phyloP scores from a whole-genome alignment of 164 flowering plant species.

The Tinospora cordifolia region DNA sequence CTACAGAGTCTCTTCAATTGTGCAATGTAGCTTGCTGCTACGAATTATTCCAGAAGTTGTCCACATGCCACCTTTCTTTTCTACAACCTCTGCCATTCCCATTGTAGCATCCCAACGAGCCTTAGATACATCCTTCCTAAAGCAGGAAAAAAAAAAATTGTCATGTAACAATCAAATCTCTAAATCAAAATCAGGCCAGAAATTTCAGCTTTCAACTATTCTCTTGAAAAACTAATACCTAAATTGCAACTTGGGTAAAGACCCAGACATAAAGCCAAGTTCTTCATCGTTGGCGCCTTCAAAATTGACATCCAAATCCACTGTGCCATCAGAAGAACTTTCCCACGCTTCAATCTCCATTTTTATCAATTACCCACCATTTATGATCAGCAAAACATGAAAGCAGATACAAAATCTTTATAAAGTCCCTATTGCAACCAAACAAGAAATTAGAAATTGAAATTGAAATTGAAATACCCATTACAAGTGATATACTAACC shows the following conservation, averaged over 20 bases:
- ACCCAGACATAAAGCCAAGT: constrained; percentile 16
- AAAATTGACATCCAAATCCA: constrained; percentile 24
- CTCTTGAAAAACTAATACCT: constrained; percentile 25
- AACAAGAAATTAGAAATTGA: not conserved
- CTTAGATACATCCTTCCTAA: constrained; percentile 50
- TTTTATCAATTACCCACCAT: not conserved
- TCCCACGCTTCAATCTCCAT: constrained; percentile 22
- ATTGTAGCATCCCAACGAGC: constrained; percentile 57
- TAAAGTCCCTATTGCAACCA: constrained; percentile 8
- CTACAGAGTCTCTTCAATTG: constrained; percentile 68
- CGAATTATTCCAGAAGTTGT: constrained; percentile 65
- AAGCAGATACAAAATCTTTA: not conserved
- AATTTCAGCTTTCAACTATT: not conserved
- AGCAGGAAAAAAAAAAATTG: constrained; percentile 2
- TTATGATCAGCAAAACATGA: not conserved
- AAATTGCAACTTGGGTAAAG: constrained; percentile 33
- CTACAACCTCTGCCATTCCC: constrained; percentile 68
- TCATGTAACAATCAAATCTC: not conserved
- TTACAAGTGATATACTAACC: not conserved
- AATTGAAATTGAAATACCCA: no score
- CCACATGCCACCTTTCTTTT: constrained; percentile 61
- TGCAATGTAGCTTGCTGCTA: constrained; percentile 46
- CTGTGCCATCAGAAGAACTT: constrained; percentile 22
- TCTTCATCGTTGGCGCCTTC: constrained; percentile 33
- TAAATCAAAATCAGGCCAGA: not conserved